A percentile compares a stretch with the other conserved stretches of the same genome.
Evolutionary conservation across 75 land plant genomes (phyloP).

Genomic region (Sequoia sempervirens): DNA sequence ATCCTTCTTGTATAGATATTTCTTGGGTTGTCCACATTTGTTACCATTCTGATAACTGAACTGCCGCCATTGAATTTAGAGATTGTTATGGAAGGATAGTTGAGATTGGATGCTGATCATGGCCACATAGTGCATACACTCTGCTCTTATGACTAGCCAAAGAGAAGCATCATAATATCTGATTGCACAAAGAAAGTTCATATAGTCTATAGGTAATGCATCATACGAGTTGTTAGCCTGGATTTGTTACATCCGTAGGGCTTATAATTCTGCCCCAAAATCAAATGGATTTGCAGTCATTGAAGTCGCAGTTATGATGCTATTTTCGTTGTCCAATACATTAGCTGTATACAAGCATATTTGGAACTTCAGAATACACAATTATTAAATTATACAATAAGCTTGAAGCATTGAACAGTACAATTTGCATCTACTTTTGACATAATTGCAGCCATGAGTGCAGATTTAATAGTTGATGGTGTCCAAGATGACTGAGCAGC

Average conservation of each 20-base stretch:
- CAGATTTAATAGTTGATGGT: conserved; percentile 82
- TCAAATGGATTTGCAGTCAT: conserved; percentile 56
- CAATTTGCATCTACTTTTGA: background rate
- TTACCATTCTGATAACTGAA: conserved; percentile 56
- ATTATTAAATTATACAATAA: background rate
- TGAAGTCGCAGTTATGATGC: conserved; percentile 37
- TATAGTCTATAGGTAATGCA: conserved; percentile 37
- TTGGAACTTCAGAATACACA: background rate
- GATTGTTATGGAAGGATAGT: conserved; percentile 74
- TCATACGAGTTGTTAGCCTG: conserved; percentile 56
- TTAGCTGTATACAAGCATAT: conserved; percentile 41
- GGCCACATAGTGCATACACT: conserved; percentile 27
- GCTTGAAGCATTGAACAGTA: background rate
- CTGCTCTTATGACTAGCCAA: conserved; percentile 44
- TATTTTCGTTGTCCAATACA: conserved; percentile 34
- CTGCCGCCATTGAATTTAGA: conserved; percentile 30
- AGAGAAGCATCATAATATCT: conserved; percentile 54
- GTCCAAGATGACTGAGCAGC: conserved; percentile 70
- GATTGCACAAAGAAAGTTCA: conserved; percentile 59
- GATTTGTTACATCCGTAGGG: conserved; percentile 43
- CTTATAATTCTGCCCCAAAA: conserved; percentile 49
- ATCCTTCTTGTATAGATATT: conserved; percentile 47
- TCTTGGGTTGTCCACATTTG: conserved; percentile 66
- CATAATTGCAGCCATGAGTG: conserved; percentile 64
- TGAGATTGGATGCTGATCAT: conserved; percentile 33